Percentiles rank a stretch among this genome's conserved stretches.
Evolutionary conservation across 305 asterid species (phyloP).

Genomic region (Solanum hybrid): DNA sequence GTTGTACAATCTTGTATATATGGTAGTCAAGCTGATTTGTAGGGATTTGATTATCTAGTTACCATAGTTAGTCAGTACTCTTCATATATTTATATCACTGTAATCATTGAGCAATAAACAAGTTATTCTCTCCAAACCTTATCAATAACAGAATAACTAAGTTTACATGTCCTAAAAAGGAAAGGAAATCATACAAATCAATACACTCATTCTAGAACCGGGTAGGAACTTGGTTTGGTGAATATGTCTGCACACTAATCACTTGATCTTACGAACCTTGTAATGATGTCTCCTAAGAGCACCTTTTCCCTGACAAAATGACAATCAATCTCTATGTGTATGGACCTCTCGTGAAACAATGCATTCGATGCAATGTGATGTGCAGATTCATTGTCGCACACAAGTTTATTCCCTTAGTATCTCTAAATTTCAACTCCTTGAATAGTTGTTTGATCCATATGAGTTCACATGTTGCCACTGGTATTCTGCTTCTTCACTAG

Average conservation of each 20-base stretch:
- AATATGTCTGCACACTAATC: neutral
- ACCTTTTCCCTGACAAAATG: neutral
- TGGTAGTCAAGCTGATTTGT: too few species aligned
- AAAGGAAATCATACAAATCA: neutral
- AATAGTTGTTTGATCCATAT: neutral
- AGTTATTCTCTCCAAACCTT: neutral
- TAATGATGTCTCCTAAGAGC: neutral
- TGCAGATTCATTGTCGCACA: neutral
- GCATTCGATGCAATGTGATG: neutral
- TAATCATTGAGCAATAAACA: neutral
- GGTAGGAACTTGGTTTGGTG: neutral
- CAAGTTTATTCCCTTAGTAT: neutral
- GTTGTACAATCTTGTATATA: neutral
- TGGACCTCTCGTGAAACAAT: neutral
- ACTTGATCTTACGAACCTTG: neutral
- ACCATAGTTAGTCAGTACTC: neutral
- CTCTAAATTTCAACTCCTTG: neutral
- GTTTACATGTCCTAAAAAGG: neutral
- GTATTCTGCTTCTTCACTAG: neutral
- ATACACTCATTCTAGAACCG: neutral
- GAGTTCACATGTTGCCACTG: neutral
- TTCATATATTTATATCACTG: neutral
- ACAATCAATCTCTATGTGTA: neutral
- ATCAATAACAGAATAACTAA: neutral
- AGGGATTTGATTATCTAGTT: neutral